These are phyloP conservation scores for Salisapilia sapeloensis DNA, from an alignment of 352 stramenopile species.

Conservation along the genomic window DNA sequence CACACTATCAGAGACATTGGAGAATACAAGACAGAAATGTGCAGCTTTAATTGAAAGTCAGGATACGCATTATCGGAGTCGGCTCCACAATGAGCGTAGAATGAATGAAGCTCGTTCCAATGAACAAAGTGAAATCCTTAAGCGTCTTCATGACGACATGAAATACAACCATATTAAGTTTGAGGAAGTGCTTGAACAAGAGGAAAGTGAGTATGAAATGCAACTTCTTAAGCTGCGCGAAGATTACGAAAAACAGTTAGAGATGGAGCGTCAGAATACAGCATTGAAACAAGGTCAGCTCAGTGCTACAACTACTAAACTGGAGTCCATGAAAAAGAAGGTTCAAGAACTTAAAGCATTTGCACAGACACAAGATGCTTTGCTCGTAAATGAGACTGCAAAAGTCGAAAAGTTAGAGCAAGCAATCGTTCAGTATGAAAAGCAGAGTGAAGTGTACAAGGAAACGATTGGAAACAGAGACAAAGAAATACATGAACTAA, in stretches of 20 bases:
- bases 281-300: slow-evolving; percentile 66
- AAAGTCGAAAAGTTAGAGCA: slow-evolving; percentile 46
- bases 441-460: slow-evolving; percentile 56
- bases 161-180: slow-evolving; percentile 79
- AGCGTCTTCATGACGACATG: slow-evolving; percentile 67
- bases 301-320: slow-evolving; percentile 60
- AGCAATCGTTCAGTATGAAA: slow-evolving; percentile 48
- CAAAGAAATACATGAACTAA: slow-evolving; percentile 33
- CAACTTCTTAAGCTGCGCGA: slow-evolving; percentile 33
- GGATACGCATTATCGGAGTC: slow-evolving; percentile 40
- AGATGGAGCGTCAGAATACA: slow-evolving; percentile 56
- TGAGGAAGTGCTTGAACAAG: slow-evolving; percentile 63
- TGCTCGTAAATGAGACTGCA: slow-evolving; percentile 48
- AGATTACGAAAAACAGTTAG: slow-evolving; percentile 48
- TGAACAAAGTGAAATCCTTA: slow-evolving; percentile 73
- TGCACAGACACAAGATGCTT: slow-evolving; percentile 42
- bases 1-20: slow-evolving; percentile 70
- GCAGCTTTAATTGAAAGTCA: slow-evolving; percentile 74
- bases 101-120: slow-evolving; percentile 42
- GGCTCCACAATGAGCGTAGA: slow-evolving; percentile 47
- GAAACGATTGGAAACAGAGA: slow-evolving; percentile 54
- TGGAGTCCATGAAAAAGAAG: slow-evolving; percentile 72
- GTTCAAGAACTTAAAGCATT: slow-evolving; percentile 69
- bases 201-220: slow-evolving; percentile 71
- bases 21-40: slow-evolving; percentile 79